Percentiles rank a stretch among this genome's conserved stretches.
Conservation (phyloP, 495 filamentous ascomycete species). For the Lepraria neglecta region DNA sequence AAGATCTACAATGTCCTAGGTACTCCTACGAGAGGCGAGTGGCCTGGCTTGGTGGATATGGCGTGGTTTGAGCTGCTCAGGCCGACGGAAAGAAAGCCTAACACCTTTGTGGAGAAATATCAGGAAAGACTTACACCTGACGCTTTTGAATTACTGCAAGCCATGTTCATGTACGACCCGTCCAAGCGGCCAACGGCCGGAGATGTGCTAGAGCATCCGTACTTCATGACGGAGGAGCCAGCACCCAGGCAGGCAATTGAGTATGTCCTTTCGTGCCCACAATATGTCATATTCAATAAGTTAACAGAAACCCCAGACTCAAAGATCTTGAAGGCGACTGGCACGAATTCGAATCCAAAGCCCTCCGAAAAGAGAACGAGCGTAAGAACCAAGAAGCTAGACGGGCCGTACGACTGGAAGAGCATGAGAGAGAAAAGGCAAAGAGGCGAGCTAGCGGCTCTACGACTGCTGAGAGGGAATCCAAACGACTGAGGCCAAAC, state of each 20-base stretch:
- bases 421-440: conserved; percentile 49
- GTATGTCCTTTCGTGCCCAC: conserved; percentile 47
- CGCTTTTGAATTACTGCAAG: conserved; percentile 72
- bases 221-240: conserved; percentile 82
- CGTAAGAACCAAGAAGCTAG: conserved; percentile 67
- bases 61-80: conserved; percentile 91
- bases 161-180: conserved; percentile 86
- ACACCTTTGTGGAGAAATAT: conserved; percentile 79
- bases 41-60: conserved; percentile 85
- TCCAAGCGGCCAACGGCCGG: conserved; percentile 74
- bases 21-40: conserved; percentile 75
- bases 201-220: conserved; percentile 81
- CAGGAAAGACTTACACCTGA: conserved; percentile 62
- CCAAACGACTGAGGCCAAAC: conserved; percentile 23
- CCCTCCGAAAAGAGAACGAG: conserved; percentile 83
- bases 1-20: conserved; percentile 92
- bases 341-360: conserved; percentile 99
- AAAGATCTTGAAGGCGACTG: conserved; percentile 86
- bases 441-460: conserved; percentile 38
- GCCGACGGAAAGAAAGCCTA: conserved; percentile 64
- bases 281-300: conserved; percentile 13
- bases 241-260: conserved; percentile 69
- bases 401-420: conserved; percentile 39
- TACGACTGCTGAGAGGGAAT: conserved; percentile 22
- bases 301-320: conserved; percentile 51